These are phyloP conservation scores for Zygosaccharomyces bailii DNA, from an alignment of 805 yeast genomes.

Conservation along the genomic window DNA sequence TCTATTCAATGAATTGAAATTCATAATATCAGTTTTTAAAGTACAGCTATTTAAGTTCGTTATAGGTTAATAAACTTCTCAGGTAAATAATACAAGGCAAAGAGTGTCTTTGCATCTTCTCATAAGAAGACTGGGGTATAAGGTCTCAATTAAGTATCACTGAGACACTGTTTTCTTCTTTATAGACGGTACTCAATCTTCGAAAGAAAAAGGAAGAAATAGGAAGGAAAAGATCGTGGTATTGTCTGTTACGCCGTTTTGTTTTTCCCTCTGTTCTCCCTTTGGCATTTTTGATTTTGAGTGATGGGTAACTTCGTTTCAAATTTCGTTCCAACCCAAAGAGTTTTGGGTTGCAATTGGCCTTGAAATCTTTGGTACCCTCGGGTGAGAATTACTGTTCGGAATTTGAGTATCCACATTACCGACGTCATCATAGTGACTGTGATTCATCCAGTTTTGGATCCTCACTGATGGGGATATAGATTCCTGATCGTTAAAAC, in stretches of 20 bases:
- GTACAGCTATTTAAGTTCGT: background rate
- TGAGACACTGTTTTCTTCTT: background rate
- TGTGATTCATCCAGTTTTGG: conserved; percentile 35
- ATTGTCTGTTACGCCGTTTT: background rate
- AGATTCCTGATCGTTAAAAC: conserved; percentile 18
- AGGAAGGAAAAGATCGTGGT: background rate
- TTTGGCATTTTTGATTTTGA: background rate
- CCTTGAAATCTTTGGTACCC: conserved; percentile 51
- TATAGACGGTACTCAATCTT: background rate
- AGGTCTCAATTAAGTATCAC: background rate
- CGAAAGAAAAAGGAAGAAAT: too few relatives aligned
- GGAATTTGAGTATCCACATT: conserved; percentile 17
- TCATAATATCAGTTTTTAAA: background rate
- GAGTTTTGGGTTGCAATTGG: conserved; percentile 72
- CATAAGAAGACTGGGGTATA: background rate
- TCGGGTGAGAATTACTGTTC: conserved; percentile 10
- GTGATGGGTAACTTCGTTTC: too few relatives aligned
- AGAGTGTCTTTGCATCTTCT: background rate
- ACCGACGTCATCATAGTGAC: conserved; percentile 21
- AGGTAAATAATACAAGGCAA: background rate
- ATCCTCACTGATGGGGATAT: conserved; percentile 31
- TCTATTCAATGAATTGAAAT: too few relatives aligned
- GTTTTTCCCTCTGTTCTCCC: background rate
- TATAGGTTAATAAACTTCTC: background rate
- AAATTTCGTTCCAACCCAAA: conserved; percentile 56